A percentile compares a stretch with the other conserved stretches of the same genome.
These are phyloP conservation scores for Plantago major DNA, from an alignment of 257 asterid species.

Conservation along the genomic window DNA sequence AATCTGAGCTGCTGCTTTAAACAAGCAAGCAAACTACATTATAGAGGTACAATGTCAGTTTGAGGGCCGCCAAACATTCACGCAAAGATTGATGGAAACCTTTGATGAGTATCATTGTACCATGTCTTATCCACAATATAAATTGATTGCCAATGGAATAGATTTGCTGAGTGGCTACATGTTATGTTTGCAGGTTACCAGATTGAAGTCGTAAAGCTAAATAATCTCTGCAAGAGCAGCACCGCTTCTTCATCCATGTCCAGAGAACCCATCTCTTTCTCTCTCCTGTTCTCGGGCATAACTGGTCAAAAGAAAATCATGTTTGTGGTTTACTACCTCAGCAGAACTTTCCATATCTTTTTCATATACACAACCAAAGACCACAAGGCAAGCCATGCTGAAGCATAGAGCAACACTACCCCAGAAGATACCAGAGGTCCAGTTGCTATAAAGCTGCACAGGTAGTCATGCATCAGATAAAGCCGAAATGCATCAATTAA, in stretches of 20 bases:
- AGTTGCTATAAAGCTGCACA: slow-evolving; percentile 53
- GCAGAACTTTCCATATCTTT: slow-evolving; percentile 64
- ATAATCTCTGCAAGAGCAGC: slow-evolving; percentile 21
- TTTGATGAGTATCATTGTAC: not conserved
- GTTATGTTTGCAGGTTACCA: slow-evolving; percentile 7
- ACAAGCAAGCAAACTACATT: too few species aligned
- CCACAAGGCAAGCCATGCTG: slow-evolving; percentile 87
- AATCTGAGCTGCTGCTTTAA: too few species aligned
- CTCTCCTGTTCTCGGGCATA: slow-evolving; percentile 17
- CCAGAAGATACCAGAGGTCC: slow-evolving; percentile 55
- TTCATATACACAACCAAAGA: slow-evolving; percentile 65
- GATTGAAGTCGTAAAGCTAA: slow-evolving; percentile 16
- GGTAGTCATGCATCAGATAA: slow-evolving; percentile 21
- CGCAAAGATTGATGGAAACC: slow-evolving; percentile 1
- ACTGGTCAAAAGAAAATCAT: slow-evolving; percentile 8
- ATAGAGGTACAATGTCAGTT: too few species aligned
- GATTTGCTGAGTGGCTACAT: slow-evolving; percentile 10
- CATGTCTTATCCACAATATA: slow-evolving; percentile 6
- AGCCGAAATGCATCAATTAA: not conserved
- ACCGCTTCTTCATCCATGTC: slow-evolving; percentile 20
- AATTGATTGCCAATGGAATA: slow-evolving; percentile 8
- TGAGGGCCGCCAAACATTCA: not conserved
- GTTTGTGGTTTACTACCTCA: slow-evolving; percentile 36
- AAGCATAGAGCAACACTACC: slow-evolving; percentile 58
- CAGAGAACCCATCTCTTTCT: slow-evolving; percentile 14